These are phyloP conservation scores for Laetiporus sulphureus DNA, from an alignment of 1,284 basidiomycete genomes.

Conservation along the genomic window DNA sequence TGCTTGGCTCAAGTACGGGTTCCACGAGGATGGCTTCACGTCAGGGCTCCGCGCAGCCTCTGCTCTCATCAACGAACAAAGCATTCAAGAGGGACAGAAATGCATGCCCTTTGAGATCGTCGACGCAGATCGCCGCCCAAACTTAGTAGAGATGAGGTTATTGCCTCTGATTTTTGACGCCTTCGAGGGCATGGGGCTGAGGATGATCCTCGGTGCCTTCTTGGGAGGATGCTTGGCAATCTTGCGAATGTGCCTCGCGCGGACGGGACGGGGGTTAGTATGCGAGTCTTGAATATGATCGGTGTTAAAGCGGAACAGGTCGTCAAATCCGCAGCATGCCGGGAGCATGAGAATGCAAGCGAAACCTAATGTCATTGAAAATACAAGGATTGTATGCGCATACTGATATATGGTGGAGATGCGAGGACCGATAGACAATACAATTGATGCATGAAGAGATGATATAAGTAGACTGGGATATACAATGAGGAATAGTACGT, in stretches of 20 bases:
- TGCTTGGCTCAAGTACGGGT: constrained; percentile 77
- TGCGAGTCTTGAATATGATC: too few species aligned
- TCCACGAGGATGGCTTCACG: constrained; percentile 81
- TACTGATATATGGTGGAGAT: background rate
- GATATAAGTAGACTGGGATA: constrained; percentile 2
- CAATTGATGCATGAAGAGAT: constrained; percentile 10
- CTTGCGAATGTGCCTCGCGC: too few species aligned
- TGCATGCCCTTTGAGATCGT: constrained; percentile 26
- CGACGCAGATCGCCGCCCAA: constrained; percentile 15
- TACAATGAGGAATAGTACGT: constrained; percentile 1
- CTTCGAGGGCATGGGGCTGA: constrained; percentile 13
- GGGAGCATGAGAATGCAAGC: too few species aligned
- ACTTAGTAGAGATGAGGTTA: constrained; percentile 3
- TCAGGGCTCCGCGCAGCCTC: constrained; percentile 45
- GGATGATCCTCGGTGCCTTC: constrained; percentile 11
- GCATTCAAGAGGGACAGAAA: background rate
- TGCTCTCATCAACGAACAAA: constrained; percentile 6
- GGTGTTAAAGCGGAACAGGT: too few species aligned
- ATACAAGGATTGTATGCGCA: too few species aligned
- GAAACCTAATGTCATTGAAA: too few species aligned
- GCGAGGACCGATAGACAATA: constrained; percentile 13
- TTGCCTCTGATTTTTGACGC: constrained; percentile 16
- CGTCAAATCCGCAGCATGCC: too few species aligned
- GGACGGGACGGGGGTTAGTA: too few species aligned
- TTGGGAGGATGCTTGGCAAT: too few species aligned